Evolutionary conservation across 139 green algal species (phyloP).

Genomic region (Chlamydomonas sphaeroides): DNA sequence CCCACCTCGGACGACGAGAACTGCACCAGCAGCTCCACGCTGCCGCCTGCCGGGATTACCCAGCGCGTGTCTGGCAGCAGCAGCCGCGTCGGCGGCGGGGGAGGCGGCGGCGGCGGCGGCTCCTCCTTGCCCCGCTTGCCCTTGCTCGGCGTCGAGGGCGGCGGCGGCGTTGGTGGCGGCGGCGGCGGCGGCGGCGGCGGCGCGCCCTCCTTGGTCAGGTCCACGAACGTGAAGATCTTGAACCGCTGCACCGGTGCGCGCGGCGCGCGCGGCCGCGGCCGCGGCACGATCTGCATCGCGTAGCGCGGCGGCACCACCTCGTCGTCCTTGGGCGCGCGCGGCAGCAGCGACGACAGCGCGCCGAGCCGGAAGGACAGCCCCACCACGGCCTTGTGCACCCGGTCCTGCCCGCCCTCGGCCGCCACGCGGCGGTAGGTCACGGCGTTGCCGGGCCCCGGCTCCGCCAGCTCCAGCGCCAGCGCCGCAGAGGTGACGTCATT

Average conservation of each 20-base stretch:
- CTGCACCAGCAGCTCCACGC: constrained; percentile 64
- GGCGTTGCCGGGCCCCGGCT: constrained; percentile 12
- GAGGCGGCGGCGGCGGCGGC: constrained; percentile 27
- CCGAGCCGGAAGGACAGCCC: constrained; percentile 65
- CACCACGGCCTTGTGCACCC: constrained; percentile 38
- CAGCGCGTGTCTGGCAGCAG: constrained; percentile 54
- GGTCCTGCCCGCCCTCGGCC: constrained; percentile 23
- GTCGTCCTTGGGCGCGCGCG: constrained; percentile 49
- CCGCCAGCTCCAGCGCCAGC: constrained; percentile 8
- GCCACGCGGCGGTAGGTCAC: neutral
- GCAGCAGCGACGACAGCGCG: constrained; percentile 51
- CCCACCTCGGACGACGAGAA: constrained; percentile 57
- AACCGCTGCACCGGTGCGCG: constrained; percentile 59
- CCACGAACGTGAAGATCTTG: constrained; percentile 58
- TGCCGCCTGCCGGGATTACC: constrained; percentile 64
- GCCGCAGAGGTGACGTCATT: neutral
- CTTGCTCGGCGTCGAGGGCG: constrained; percentile 16
- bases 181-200: constrained; percentile 9
- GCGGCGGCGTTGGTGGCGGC: neutral
- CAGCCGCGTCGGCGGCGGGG: neutral
- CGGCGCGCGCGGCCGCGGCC: constrained; percentile 42
- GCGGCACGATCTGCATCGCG: constrained; percentile 55
- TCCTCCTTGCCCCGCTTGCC: constrained; percentile 3
- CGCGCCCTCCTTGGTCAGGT: constrained; percentile 31
- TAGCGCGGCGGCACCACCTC: constrained; percentile 67